Conservation (phyloP, 78 protist species). For the Dictyostelium firmibasis region DNA sequence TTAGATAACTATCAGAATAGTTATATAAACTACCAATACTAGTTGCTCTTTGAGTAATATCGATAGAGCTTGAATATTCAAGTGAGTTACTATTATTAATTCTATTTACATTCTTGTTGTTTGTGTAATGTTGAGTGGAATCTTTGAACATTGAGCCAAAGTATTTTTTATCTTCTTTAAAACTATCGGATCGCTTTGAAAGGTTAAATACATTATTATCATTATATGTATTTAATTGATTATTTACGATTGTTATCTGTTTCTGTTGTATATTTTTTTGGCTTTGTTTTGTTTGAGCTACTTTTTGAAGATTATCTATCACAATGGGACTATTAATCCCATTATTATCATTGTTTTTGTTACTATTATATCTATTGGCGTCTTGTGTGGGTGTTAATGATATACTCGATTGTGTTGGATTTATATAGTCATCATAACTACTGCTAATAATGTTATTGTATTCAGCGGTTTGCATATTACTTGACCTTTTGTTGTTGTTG, state of each 20-base stretch:
- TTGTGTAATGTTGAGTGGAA: not conserved
- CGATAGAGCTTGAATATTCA: not conserved
- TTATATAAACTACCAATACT: not conserved
- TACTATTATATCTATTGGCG: not conserved
- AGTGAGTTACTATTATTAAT: not conserved
- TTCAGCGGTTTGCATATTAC: not conserved
- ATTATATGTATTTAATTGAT: not conserved
- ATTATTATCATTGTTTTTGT: not conserved
- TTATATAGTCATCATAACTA: not conserved
- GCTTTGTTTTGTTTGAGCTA: not conserved
- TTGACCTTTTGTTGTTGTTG: not conserved
- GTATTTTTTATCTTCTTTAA: conserved; percentile 8
- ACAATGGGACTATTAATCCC: not conserved
- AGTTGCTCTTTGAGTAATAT: not conserved
- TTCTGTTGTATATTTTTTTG: not conserved
- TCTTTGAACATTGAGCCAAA: not conserved
- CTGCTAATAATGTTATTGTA: not conserved
- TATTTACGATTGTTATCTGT: not conserved
- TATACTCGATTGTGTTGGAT: not conserved
- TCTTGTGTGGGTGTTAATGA: conserved; percentile 5
- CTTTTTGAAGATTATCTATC: not conserved
- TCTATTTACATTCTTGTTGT: not conserved
- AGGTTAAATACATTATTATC: not conserved
- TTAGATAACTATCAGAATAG: not conserved
- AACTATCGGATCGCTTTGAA: conserved; percentile 10